Evolutionary conservation across 768 basidiomycete genomes (phyloP), one percentile per base, ranked within the genome.

Genomic region (Leccinellum rugosiceps): DNA sequence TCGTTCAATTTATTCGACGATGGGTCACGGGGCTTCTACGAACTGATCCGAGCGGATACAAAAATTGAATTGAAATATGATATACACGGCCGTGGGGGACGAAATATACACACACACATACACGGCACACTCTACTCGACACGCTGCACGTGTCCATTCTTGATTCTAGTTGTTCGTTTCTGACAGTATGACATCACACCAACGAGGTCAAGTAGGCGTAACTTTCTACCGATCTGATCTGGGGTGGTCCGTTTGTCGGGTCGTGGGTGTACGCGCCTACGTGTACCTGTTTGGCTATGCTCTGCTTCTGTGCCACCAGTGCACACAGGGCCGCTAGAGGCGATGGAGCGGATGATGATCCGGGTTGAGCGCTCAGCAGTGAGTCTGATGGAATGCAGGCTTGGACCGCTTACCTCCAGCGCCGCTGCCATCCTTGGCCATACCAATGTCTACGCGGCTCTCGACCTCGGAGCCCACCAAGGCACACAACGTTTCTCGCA

Each of bases 361-460:
- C 41, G 59, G 46, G 48, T 17, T 46, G 23, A 26, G 25, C 41
- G 15, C 56, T 26, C 13, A 19, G 45, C 46, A 38, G 3, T 6
- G 19, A 5, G 21, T 38, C 47, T 51, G 35, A 47, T 23, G 43
- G 50, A 11, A 5, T 30, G 17, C 13, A 15, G 19, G 41, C 10
- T 10, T 26, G 9, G 28, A 53, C 38, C 17, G 35, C 89, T 75
- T 72, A 97, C 95, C 96, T 68, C 97, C 97, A 43, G 94, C 94
- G 35, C 96, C 97, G 66, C 92, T 95, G 13, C 97, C 97, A 64
- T 99, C 97, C 73, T 97, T 98, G 4, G 97, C 97, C 69, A 98
- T 70, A 35, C 93, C 96, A 65, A 98, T 90, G 50, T 87, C 81
- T 1, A 97, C 85, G 30, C 84, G 77, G 65, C 83, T 78, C 76